phyloP scores from a whole-genome alignment of 108 stramenopile genomes.

The Poteriospumella lacustris region DNA sequence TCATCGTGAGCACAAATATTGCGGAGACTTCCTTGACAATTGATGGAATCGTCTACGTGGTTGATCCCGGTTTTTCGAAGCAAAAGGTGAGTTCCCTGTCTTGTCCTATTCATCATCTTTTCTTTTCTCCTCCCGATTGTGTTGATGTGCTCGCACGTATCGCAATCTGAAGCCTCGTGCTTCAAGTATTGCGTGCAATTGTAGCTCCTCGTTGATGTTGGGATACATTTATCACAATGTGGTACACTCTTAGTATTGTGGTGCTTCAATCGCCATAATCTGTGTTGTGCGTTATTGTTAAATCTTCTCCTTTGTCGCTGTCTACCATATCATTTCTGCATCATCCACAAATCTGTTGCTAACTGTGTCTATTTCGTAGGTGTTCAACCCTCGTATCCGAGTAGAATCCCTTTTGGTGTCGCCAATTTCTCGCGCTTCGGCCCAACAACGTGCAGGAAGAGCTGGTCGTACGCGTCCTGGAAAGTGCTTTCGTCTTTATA shows the following conservation, averaged over 20 bases:
- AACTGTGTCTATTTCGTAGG: slow-evolving; percentile 30
- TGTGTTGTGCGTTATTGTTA: no score
- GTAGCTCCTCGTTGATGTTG: no score
- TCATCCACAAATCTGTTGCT: neutral
- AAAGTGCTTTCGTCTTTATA: slow-evolving; percentile 98
- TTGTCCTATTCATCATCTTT: no score
- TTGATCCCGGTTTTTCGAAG: slow-evolving; percentile 97
- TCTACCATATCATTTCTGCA: no score
- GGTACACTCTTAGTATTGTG: no score
- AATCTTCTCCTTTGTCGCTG: no score
- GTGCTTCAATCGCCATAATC: no score
- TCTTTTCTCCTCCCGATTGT: no score
- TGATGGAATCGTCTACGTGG: slow-evolving; percentile 98
- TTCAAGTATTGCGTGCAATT: no score
- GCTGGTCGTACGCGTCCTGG: slow-evolving; percentile 97
- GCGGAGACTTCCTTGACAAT: slow-evolving; percentile 98
- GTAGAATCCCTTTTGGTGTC: slow-evolving; percentile 94
- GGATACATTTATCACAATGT: no score
- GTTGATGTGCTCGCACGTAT: no score
- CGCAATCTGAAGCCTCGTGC: no score
- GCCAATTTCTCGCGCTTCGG: slow-evolving; percentile 92
- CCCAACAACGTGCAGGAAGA: slow-evolving; percentile 67
- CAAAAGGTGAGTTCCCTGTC: slow-evolving; percentile 69
- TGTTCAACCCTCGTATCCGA: slow-evolving; percentile 96
- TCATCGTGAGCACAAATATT: slow-evolving; percentile 94